Percentiles rank a stretch among this genome's conserved stretches.
Conservation (phyloP, 257 asterid species). For the Vinca minor region DNA sequence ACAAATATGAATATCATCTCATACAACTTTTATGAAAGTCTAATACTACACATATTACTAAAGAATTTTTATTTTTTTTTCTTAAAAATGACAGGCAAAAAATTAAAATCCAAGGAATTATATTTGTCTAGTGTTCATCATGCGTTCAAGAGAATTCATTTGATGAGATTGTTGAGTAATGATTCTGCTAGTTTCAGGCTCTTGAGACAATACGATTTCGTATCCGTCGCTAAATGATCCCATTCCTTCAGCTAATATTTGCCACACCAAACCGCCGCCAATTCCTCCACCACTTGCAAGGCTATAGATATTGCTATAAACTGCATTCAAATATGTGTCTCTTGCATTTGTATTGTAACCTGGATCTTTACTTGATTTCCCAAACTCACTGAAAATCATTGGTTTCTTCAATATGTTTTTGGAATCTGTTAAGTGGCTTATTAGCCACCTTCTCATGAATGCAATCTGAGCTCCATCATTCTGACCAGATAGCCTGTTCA, state of each 20-base stretch:
- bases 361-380: slow-evolving; percentile 41
- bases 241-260: slow-evolving; percentile 39
- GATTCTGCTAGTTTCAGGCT: slow-evolving; percentile 29
- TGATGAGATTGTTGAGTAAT: slow-evolving; percentile 33
- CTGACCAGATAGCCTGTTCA: slow-evolving; percentile 26
- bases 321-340: slow-evolving; percentile 25
- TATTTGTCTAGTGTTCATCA: not conserved
- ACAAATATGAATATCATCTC: not conserved
- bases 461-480: slow-evolving; percentile 29
- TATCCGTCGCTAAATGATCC: slow-evolving; percentile 32
- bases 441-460: slow-evolving; percentile 41
- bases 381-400: slow-evolving; percentile 36
- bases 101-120: too few species aligned
- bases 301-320: slow-evolving; percentile 24
- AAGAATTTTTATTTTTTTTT: too few species aligned
- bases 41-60: too few species aligned
- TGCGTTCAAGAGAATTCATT: slow-evolving; percentile 26
- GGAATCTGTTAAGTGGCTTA: slow-evolving; percentile 39
- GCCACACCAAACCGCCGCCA: slow-evolving; percentile 45
- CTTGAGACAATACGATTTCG: slow-evolving; percentile 32
- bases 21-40: too few species aligned
- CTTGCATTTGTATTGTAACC: slow-evolving; percentile 26
- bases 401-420: slow-evolving; percentile 35
- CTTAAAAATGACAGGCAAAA: too few species aligned
- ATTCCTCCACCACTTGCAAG: slow-evolving; percentile 34